Conservation (phyloP, 768 basidiomycete species). For the Xerocomus potaroensis region DNA sequence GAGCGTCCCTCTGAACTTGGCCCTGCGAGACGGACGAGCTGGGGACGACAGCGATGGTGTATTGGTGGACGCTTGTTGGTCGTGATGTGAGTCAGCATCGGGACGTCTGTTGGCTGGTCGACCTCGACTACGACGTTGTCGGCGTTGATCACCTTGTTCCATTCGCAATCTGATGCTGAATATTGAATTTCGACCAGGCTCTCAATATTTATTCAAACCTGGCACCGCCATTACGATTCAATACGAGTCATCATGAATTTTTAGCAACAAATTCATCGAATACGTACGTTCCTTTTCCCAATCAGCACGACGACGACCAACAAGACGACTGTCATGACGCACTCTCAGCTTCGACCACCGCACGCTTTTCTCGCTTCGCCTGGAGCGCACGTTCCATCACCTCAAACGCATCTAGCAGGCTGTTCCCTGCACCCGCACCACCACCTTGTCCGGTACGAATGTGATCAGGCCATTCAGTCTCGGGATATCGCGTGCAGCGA, state of each 20-base stretch:
- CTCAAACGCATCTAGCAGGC: slow-evolving; percentile 67
- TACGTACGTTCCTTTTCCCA: slow-evolving; percentile 4
- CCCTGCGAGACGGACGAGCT: slow-evolving; percentile 29
- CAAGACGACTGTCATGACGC: slow-evolving; percentile 29
- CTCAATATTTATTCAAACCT: too few species aligned
- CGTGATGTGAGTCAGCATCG: neutral
- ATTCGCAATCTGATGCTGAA: neutral
- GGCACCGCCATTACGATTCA: too few species aligned
- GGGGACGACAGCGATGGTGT: neutral
- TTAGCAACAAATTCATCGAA: too few species aligned
- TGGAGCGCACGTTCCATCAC: slow-evolving; percentile 59
- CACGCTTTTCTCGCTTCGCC: slow-evolving; percentile 38
- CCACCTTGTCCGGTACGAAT: slow-evolving; percentile 38
- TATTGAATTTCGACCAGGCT: too few species aligned
- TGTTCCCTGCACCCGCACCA: too few species aligned
- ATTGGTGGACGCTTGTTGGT: too few species aligned
- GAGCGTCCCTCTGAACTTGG: slow-evolving; percentile 35
- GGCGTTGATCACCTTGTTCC: slow-evolving; percentile 7
- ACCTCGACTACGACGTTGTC: slow-evolving; percentile 1
- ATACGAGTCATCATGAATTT: too few species aligned
- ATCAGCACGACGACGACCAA: slow-evolving; percentile 13
- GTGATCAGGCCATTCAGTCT: slow-evolving; percentile 60
- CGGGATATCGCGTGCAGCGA: slow-evolving; percentile 48
- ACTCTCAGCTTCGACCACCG: slow-evolving; percentile 35
- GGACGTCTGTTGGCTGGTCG: neutral